These are phyloP conservation scores for Colletotrichum acutatum DNA, from an alignment of 2,329 filamentous ascomycete species.

Conservation along the genomic window DNA sequence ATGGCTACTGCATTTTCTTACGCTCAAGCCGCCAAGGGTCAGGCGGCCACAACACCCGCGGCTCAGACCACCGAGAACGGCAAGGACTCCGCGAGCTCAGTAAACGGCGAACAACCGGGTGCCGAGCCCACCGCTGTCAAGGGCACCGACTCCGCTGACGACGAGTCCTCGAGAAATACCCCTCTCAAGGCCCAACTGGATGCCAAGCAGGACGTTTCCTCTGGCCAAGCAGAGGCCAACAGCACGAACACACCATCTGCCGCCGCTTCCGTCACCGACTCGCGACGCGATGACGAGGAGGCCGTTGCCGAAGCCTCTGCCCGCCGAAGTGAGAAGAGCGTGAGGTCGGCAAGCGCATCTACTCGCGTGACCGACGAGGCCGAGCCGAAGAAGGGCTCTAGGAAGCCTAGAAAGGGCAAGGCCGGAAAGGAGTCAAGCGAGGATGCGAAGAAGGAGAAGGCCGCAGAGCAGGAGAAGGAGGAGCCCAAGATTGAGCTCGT, in stretches of 20 bases:
- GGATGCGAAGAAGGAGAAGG: conserved; percentile 63
- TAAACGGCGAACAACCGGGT: conserved; percentile 29
- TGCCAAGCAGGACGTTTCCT: conserved; percentile 40
- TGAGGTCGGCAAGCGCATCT: conserved; percentile 70
- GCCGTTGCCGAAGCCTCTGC: conserved; percentile 52
- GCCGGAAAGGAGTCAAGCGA: conserved; percentile 60
- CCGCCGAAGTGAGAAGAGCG: conserved; percentile 58
- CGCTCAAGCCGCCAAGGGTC: conserved; percentile 92
- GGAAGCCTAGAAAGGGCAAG: conserved; percentile 68
- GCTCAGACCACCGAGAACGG: conserved; percentile 43
- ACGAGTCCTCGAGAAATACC: conserved; percentile 30
- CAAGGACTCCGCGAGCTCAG: conserved; percentile 40
- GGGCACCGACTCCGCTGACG: conserved; percentile 8
- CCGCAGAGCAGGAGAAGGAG: conserved; percentile 69
- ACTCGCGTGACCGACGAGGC: conserved; percentile 76
- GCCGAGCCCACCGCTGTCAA: conserved; percentile 26
- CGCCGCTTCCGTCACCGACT: conserved; percentile 50
- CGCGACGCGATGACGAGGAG: conserved; percentile 52
- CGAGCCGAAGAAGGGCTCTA: conserved; percentile 66
- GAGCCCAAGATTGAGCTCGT: conserved; percentile 74
- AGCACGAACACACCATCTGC: conserved; percentile 42
- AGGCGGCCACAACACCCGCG: conserved; percentile 57
- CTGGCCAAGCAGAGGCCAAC: conserved; percentile 28
- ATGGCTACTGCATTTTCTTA: conserved; percentile 83
- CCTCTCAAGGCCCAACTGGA: conserved; percentile 24